Conservation (phyloP, 139 green algal species). For the Diplosphaera chodatii region DNA sequence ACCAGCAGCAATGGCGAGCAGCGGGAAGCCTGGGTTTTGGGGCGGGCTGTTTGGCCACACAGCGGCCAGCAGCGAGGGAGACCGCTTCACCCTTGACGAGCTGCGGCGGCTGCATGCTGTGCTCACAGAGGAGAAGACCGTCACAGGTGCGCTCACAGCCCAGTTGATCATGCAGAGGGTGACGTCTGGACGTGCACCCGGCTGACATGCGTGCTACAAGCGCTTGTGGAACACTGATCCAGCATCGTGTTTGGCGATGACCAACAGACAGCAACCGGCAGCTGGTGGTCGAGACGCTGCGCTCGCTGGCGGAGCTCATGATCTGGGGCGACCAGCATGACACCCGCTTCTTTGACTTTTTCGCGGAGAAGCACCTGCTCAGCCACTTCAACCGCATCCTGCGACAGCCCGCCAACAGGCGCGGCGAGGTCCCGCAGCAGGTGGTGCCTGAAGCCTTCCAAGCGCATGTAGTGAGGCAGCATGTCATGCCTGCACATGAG, state of each 20-base stretch:
- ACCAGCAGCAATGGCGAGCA: neutral
- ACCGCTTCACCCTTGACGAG: conserved; percentile 34
- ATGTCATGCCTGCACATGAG: too few species aligned
- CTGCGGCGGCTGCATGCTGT: conserved; percentile 31
- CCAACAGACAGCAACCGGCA: conserved; percentile 55
- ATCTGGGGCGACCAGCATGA: conserved; percentile 99
- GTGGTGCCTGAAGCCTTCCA: too few species aligned
- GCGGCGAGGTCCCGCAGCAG: conserved; percentile 76
- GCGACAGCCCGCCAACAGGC: conserved; percentile 58
- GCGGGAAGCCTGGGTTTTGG: conserved; percentile 7
- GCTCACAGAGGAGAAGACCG: conserved; percentile 10
- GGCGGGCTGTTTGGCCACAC: conserved; percentile 3
- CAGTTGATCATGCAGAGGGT: too few species aligned
- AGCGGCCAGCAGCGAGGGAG: neutral
- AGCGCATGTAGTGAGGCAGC: too few species aligned
- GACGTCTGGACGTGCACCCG: too few species aligned
- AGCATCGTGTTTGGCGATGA: too few species aligned
- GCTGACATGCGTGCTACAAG: too few species aligned
- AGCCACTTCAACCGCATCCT: conserved; percentile 82
- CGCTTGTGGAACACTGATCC: too few species aligned
- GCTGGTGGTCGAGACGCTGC: conserved; percentile 82
- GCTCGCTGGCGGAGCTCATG: conserved; percentile 91
- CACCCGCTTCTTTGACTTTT: conserved; percentile 90
- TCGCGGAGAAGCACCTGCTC: conserved; percentile 90
- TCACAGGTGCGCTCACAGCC: neutral